Evolutionary conservation across 176 grass and related monocot genomes (phyloP).

Genomic region (Saccharum officinarum): DNA sequence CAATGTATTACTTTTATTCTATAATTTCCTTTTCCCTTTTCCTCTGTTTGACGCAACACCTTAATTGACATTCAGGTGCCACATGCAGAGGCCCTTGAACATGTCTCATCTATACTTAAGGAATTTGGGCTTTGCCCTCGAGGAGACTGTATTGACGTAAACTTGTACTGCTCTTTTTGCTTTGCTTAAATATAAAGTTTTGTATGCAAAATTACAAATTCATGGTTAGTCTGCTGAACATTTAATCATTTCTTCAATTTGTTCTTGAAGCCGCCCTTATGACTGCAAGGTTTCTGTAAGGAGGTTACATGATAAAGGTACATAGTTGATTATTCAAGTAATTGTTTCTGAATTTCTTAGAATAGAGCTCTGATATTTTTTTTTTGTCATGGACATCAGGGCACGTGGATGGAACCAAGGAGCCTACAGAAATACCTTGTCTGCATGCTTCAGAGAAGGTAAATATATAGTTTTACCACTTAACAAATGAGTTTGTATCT

Average conservation of each 20-base stretch:
- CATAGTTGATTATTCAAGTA: neutral
- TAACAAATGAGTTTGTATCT: neutral
- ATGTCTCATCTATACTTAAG: neutral
- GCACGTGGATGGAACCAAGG: neutral
- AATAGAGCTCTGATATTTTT: neutral
- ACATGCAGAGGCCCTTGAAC: neutral
- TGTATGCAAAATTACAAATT: neutral
- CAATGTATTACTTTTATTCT: neutral
- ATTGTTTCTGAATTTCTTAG: neutral
- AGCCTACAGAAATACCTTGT: neutral
- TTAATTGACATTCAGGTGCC: neutral
- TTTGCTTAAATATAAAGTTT: neutral
- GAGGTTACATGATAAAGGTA: neutral
- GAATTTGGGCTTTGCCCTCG: slow-evolving; percentile 15
- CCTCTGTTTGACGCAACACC: neutral
- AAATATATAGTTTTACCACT: neutral
- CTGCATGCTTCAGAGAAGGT: neutral
- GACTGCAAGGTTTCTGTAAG: neutral
- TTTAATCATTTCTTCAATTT: slow-evolving; percentile 5
- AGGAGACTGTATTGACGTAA: neutral
- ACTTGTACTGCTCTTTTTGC: slow-evolving; percentile 6
- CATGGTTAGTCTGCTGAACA: slow-evolving; percentile 4
- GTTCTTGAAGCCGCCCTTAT: neutral
- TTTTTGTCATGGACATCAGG: neutral
- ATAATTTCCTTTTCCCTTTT: neutral